Evolutionary conservation across 192 early-diverging fungal species (phyloP).

Genomic region (Podila verticillata): DNA sequence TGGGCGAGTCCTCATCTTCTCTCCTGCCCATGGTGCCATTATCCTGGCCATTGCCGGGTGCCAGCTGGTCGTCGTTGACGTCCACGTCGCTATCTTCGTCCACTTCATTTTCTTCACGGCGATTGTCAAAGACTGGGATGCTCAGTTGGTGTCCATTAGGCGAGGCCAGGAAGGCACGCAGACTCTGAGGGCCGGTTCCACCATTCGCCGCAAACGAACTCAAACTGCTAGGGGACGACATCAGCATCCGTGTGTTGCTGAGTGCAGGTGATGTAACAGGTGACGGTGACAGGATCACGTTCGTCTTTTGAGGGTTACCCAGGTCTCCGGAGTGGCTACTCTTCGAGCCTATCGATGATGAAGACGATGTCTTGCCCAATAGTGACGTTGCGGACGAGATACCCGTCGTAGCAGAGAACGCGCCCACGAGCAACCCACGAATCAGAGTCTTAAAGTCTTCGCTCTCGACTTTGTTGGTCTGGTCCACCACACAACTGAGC

Average conservation of each 20-base stretch:
- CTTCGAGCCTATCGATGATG: not conserved
- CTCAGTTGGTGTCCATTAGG: not conserved
- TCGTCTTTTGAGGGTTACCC: constrained; percentile 17
- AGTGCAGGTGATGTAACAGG: constrained; percentile 30
- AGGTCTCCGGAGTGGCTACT: not conserved
- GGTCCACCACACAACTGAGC: constrained; percentile 78
- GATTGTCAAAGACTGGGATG: not conserved
- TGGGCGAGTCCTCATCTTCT: constrained; percentile 15
- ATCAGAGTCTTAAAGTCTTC: constrained; percentile 50
- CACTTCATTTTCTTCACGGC: not conserved
- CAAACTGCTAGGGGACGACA: constrained; percentile 7
- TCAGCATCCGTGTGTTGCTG: constrained; percentile 7
- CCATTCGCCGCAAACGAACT: not conserved
- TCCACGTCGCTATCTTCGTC: not conserved
- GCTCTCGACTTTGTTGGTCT: constrained; percentile 55
- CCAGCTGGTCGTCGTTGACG: not conserved
- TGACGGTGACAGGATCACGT: constrained; percentile 26
- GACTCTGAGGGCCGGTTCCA: not conserved
- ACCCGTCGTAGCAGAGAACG: constrained; percentile 14
- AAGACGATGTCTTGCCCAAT: not conserved
- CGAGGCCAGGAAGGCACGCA: not conserved
- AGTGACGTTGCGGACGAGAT: not conserved
- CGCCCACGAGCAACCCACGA: constrained; percentile 30
- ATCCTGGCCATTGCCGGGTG: not conserved
- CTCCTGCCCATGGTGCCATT: not conserved